phyloP scores from a whole-genome alignment of 2,329 filamentous ascomycete genomes.

The Trichoderma oligosporum region DNA sequence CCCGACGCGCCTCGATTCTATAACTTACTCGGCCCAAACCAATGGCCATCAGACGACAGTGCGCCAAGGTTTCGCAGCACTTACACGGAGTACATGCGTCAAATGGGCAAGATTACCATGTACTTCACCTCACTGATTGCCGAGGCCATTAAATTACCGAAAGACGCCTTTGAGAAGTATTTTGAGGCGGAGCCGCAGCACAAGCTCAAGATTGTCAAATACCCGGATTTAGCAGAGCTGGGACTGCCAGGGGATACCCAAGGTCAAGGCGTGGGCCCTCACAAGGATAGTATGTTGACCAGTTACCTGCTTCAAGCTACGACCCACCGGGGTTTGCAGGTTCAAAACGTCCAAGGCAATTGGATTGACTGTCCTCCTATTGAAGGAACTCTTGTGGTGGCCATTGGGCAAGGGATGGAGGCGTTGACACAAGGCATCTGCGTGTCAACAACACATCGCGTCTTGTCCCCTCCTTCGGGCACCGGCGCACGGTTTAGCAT shows the following conservation, averaged over 20 bases:
- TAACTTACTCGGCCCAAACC: slow-evolving; percentile 72
- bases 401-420: slow-evolving; percentile 83
- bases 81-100: slow-evolving; percentile 71
- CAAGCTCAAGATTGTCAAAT: slow-evolving; percentile 87
- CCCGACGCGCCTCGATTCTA: slow-evolving; percentile 64
- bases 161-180: slow-evolving; percentile 70
- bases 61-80: slow-evolving; percentile 65
- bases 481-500: slow-evolving; percentile 72
- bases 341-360: slow-evolving; percentile 70
- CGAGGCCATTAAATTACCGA: slow-evolving; percentile 71
- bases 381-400: slow-evolving; percentile 74
- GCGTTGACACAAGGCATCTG: slow-evolving; percentile 81
- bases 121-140: slow-evolving; percentile 77
- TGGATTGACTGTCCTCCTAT: slow-evolving; percentile 84
- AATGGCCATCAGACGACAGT: slow-evolving; percentile 66
- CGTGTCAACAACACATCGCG: slow-evolving; percentile 76
- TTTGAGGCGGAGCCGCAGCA: slow-evolving; percentile 74
- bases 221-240: slow-evolving; percentile 66
- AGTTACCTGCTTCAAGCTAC: slow-evolving; percentile 79
- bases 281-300: slow-evolving; percentile 82
- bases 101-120: slow-evolving; percentile 69
- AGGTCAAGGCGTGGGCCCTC: slow-evolving; percentile 67
- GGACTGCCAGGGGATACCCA: slow-evolving; percentile 42
- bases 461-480: slow-evolving; percentile 68
- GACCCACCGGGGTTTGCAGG: slow-evolving; percentile 72